Conservation (phyloP, 345 rosid species). For the Melastoma malabathricum region DNA sequence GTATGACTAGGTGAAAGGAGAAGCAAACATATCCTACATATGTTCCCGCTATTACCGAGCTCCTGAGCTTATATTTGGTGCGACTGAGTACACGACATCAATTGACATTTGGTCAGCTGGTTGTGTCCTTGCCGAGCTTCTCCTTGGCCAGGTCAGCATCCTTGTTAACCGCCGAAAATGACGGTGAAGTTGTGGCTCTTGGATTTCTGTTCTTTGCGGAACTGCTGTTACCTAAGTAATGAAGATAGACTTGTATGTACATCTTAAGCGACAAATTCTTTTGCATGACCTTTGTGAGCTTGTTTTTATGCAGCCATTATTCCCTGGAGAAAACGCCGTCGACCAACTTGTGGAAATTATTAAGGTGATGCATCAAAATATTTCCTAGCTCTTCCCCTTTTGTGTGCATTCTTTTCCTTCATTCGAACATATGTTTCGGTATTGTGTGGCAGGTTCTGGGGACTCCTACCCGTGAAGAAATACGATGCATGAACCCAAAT, state of each 20-base stretch:
- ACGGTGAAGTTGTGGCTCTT: neutral
- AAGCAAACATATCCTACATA: conserved; percentile 64
- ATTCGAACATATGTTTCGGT: conserved; percentile 7
- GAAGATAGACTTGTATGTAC: too few relatives aligned
- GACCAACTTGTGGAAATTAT: conserved; percentile 85
- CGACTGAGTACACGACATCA: conserved; percentile 62
- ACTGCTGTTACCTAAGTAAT: too few relatives aligned
- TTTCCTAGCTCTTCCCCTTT: neutral
- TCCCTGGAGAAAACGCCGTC: conserved; percentile 72
- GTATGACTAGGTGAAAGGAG: conserved; percentile 51
- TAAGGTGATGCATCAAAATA: conserved; percentile 26
- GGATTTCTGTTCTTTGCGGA: neutral
- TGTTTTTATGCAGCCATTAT: conserved; percentile 34
- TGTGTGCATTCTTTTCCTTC: conserved; percentile 4
- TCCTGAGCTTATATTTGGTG: conserved; percentile 82
- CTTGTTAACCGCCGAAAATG: neutral
- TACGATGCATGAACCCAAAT: conserved; percentile 80
- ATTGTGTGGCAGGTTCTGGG: conserved; percentile 54
- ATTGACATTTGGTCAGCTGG: conserved; percentile 93
- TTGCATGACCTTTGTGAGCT: too few relatives aligned
- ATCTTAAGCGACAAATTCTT: too few relatives aligned
- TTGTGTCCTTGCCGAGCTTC: conserved; percentile 86
- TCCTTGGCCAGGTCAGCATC: conserved; percentile 58
- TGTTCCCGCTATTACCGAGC: conserved; percentile 85
- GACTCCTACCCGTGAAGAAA: conserved; percentile 83